Evolutionary conservation across 2,329 filamentous ascomycete species (phyloP), one percentile per base, ranked within the genome.

Genomic region (Fusarium musae): DNA sequence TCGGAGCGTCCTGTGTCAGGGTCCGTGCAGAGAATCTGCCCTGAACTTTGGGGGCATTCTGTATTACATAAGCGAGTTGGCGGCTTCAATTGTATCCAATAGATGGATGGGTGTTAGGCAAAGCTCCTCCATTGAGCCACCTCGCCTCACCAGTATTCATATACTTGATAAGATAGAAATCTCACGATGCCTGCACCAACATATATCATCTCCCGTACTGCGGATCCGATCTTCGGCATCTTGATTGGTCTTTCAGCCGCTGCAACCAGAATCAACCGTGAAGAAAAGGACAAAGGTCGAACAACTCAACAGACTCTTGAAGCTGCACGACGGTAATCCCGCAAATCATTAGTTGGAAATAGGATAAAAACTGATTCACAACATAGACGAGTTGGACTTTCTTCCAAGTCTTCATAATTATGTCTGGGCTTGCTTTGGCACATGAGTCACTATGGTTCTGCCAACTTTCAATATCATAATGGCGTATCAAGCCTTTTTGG

Each of bases 191-290:
- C 87, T 70, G 81, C 85, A 28, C 87, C 88, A 9, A 85, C 87
- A 5, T 90, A 90, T 78, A 90, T 91, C 70, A 89, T 91, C 63
- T 90, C 88, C n/a, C 83, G 85, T 75, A 83, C 85, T 12, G 87
- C 85, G 23, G 89, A 91, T 71, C 89, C 89, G 23, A 85, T 91
- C 40, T 91, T 91, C 59, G 89, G 87, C 43, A 75, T 90, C 19
- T 78, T 86, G 63, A 90, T 90, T 59, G 89, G 89, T 23, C 74
- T 90, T 34, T 84, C 85, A 30, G 89, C 89, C 4, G 87, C 89
- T 32, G 86, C 82, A 15, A 86, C 85, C 47, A 85, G 89, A 70
- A 89, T 91, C 82, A 90, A 87, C 72, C 88, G 89, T 42, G 89
- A 91, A 75, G 87, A 89, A 73, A 88, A 88, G 79, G 86, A 86